Percentiles rank a stretch among this genome's conserved stretches.
Evolutionary conservation across 305 asterid species (phyloP).

Genomic region (Nicotiana rustica): DNA sequence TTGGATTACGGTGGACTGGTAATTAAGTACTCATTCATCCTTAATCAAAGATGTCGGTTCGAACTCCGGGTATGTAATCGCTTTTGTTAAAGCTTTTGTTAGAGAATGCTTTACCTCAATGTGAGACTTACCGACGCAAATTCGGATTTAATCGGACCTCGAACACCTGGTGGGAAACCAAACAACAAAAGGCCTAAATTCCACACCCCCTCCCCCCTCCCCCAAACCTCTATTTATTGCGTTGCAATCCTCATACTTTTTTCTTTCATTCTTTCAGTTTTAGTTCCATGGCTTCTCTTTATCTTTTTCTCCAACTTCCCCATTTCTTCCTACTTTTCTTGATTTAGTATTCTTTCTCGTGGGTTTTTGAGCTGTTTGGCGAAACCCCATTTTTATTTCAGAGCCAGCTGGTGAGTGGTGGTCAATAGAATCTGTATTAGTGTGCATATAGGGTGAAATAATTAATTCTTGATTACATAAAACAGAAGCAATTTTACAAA

Average conservation of each 20-base stretch:
- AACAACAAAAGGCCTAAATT: too few species aligned
- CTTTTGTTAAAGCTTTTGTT: too few species aligned
- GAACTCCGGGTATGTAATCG: fast-evolving
- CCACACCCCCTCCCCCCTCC: background rate
- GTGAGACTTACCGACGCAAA: fast-evolving
- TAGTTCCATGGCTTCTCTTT: conserved; percentile 34
- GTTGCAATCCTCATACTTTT: conserved; percentile 21
- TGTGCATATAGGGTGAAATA: background rate
- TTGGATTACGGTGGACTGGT: too few species aligned
- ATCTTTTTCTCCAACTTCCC: conserved; percentile 35
- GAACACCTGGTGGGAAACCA: too few species aligned
- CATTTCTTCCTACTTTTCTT: conserved; percentile 36
- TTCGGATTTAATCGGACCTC: too few species aligned
- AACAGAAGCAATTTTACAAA: background rate
- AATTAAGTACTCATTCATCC: too few species aligned
- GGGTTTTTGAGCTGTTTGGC: background rate
- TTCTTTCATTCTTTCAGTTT: conserved; percentile 33
- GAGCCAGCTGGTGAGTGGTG: conserved; percentile 28
- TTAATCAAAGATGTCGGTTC: too few species aligned
- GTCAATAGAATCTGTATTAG: background rate
- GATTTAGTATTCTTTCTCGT: conserved; percentile 31
- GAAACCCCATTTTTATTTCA: background rate
- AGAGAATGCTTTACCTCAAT: too few species aligned
- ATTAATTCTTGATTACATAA: background rate
- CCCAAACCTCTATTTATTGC: conserved; percentile 33